These are phyloP conservation scores for Botrytis paeoniae DNA, from an alignment of 2,329 filamentous ascomycete genomes.

Conservation along the genomic window DNA sequence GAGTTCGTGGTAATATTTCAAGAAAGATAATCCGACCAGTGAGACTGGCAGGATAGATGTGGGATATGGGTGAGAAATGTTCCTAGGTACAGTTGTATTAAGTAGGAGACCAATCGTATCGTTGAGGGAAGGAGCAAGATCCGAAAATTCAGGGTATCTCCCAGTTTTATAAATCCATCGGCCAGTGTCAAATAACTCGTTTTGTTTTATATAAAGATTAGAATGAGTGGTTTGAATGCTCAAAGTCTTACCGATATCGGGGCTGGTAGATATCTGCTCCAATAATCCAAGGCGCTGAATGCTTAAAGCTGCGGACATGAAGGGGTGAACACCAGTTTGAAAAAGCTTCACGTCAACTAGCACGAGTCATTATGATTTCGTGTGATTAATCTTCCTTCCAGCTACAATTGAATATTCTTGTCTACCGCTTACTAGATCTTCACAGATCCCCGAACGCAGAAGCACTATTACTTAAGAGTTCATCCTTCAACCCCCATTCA, in stretches of 20 bases:
- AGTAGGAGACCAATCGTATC: too few relatives aligned
- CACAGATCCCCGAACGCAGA: neutral
- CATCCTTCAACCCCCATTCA: too few relatives aligned
- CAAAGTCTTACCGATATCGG: neutral
- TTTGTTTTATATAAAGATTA: neutral
- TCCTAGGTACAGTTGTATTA: too few relatives aligned
- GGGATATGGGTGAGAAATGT: too few relatives aligned
- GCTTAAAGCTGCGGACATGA: neutral
- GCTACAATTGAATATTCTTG: neutral
- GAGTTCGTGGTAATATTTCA: neutral
- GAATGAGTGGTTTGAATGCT: neutral
- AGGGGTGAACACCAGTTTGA: neutral
- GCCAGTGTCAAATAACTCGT: neutral
- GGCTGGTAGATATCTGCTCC: neutral
- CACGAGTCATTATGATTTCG: neutral
- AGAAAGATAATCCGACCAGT: neutral
- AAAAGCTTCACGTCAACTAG: neutral
- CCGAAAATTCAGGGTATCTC: neutral
- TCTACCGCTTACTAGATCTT: neutral
- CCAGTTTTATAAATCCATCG: neutral
- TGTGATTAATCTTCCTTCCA: neutral
- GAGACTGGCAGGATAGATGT: fast-evolving
- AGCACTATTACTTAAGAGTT: neutral
- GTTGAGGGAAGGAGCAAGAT: neutral
- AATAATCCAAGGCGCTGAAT: neutral